Percentiles rank a stretch among this genome's conserved stretches.
Conservation (phyloP, 1,284 basidiomycete species). For the Cystobasidium pallidum region DNA sequence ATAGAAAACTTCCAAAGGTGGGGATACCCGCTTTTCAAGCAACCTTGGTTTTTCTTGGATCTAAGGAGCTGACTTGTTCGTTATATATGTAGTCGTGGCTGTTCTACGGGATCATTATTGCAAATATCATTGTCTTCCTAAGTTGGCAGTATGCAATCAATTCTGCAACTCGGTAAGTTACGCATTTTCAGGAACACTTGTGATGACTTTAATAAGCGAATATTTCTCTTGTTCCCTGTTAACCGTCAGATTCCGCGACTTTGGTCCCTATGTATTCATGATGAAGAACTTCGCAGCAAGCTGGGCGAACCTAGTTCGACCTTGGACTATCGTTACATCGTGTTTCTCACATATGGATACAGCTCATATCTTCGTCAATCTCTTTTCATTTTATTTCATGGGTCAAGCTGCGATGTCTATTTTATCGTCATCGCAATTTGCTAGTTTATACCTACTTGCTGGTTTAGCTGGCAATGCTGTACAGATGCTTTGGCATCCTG, state of each 20-base stretch:
- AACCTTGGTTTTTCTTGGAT: background rate
- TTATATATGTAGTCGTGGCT: constrained; percentile 20
- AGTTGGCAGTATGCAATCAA: constrained; percentile 35
- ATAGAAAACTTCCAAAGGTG: constrained; percentile 33
- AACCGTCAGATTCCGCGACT: constrained; percentile 40
- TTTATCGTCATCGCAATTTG: constrained; percentile 24
- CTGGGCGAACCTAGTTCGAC: constrained; percentile 31
- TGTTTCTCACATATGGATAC: constrained; percentile 42
- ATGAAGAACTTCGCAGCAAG: constrained; percentile 38
- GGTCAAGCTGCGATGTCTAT: constrained; percentile 32
- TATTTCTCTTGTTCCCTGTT: background rate
- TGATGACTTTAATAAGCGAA: background rate
- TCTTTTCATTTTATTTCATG: constrained; percentile 43
- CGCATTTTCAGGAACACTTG: background rate
- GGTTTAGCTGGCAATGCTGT: constrained; percentile 37
- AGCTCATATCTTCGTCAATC: constrained; percentile 35
- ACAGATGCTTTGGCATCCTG: constrained; percentile 25
- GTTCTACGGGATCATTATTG: constrained; percentile 39
- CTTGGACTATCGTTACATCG: constrained; percentile 37
- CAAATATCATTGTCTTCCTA: constrained; percentile 30
- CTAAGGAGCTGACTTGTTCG: background rate
- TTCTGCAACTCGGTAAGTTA: constrained; percentile 27
- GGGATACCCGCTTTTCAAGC: background rate
- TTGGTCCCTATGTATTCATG: constrained; percentile 36
- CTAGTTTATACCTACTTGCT: constrained; percentile 30